Conservation (phyloP, 805 yeast genomes). For the Candida adriatica region DNA sequence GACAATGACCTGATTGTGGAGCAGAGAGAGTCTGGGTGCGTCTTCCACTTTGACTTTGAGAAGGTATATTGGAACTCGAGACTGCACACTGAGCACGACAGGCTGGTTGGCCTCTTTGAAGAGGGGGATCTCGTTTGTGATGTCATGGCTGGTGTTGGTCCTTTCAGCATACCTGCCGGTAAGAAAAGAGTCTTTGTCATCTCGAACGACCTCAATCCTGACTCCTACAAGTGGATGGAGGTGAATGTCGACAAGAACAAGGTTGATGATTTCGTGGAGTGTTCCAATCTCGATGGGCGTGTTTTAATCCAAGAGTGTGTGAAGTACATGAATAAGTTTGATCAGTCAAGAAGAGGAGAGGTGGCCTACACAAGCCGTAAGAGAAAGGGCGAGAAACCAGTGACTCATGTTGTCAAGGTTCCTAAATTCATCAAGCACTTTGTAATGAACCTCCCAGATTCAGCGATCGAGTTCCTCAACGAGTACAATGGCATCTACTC, state of each 20-base stretch:
- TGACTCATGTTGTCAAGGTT: conserved; percentile 26
- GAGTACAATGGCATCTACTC: conserved; percentile 70
- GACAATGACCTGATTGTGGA: conserved; percentile 67
- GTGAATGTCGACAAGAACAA: conserved; percentile 62
- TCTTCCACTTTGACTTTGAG: conserved; percentile 80
- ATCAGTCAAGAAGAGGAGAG: conserved; percentile 28
- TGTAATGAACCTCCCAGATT: conserved; percentile 94
- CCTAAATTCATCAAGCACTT: conserved; percentile 62
- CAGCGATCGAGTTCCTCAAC: conserved; percentile 77
- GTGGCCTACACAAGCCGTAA: conserved; percentile 32
- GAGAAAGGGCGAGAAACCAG: conserved; percentile 23
- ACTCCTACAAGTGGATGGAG: conserved; percentile 62
- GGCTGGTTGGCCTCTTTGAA: conserved; percentile 56
- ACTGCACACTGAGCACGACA: conserved; percentile 85
- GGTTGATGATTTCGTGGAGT: conserved; percentile 47
- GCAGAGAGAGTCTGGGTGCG: conserved; percentile 83
- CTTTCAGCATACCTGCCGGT: conserved; percentile 95
- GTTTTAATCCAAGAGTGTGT: conserved; percentile 65
- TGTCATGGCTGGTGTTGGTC: conserved; percentile 98
- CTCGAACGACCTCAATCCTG: conserved; percentile 93
- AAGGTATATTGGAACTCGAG: conserved; percentile 98
- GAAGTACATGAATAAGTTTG: conserved; percentile 40
- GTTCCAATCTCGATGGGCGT: conserved; percentile 77
- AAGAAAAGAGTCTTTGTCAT: conserved; percentile 72
- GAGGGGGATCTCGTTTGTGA: conserved; percentile 79